A percentile compares a stretch with the other conserved stretches of the same genome.
These are phyloP conservation scores for Acacia melanoxylon DNA, from an alignment of 306 rosid species.

Conservation along the genomic window DNA sequence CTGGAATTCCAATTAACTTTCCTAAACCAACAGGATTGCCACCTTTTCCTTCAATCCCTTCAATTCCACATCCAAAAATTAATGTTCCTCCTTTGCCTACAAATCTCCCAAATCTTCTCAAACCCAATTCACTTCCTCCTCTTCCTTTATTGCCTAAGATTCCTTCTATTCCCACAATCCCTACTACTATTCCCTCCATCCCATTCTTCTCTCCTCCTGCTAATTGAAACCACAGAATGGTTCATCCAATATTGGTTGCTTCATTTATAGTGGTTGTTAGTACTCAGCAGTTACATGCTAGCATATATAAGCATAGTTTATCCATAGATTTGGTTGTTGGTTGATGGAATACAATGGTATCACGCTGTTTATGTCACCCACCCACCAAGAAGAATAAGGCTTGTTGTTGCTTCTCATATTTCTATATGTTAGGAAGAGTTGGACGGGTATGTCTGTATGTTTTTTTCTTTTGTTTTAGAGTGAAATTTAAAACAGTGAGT, in stretches of 20 bases:
- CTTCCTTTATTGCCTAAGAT: neutral
- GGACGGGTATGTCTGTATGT: too few species aligned
- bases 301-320: neutral
- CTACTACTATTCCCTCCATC: neutral
- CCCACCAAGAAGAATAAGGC: too few species aligned
- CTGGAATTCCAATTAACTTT: neutral
- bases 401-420: too few species aligned
- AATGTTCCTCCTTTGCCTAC: neutral
- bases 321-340: too few species aligned
- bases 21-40: neutral
- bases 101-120: neutral
- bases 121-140: too few species aligned
- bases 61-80: neutral
- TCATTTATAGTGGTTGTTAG: neutral
- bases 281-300: neutral
- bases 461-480: too few species aligned
- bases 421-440: too few species aligned
- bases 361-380: too few species aligned
- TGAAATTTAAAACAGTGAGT: too few species aligned
- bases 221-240: neutral
- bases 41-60: neutral
- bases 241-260: neutral
- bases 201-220: neutral
- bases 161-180: neutral
- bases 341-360: too few species aligned